phyloP scores from a whole-genome alignment of 2,329 filamentous ascomycete species.

The Colletotrichum chlorophyti region DNA sequence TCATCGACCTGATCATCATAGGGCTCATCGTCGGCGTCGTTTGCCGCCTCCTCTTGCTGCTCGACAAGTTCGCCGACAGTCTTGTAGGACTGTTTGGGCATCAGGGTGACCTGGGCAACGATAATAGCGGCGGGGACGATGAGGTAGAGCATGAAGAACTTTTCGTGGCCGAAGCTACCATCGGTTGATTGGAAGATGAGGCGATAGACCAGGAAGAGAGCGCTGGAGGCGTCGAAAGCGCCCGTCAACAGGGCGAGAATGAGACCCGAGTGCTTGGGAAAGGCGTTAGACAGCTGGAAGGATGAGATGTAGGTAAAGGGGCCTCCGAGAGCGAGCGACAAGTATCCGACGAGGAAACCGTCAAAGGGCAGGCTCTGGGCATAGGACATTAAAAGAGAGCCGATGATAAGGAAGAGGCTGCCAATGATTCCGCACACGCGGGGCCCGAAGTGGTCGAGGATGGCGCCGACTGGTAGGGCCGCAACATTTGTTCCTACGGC shows the following conservation, averaged over 20 bases:
- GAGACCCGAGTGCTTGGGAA: conserved; percentile 77
- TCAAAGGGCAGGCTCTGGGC: conserved; percentile 72
- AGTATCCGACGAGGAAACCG: conserved; percentile 75
- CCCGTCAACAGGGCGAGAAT: conserved; percentile 82
- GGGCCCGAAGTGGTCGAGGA: conserved; percentile 84
- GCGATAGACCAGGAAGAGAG: conserved; percentile 78
- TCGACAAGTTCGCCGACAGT: conserved; percentile 83
- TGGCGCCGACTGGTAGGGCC: conserved; percentile 83
- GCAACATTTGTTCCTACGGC: conserved; percentile 89
- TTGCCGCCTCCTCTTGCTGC: conserved; percentile 64
- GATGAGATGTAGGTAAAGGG: conserved; percentile 84
- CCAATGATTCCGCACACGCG: conserved; percentile 77
- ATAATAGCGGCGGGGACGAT: conserved; percentile 72
- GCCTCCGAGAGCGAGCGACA: conserved; percentile 79
- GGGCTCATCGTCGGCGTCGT: conserved; percentile 37
- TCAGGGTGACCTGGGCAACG: conserved; percentile 70
- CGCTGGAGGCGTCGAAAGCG: conserved; percentile 83
- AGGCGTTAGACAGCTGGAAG: conserved; percentile 85
- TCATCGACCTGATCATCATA: conserved; percentile 66
- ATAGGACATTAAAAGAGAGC: conserved; percentile 77
- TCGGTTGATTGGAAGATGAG: conserved; percentile 68
- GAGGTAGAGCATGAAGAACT: conserved; percentile 78
- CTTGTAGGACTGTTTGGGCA: conserved; percentile 82
- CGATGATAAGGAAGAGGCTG: conserved; percentile 70
- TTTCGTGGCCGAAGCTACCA: conserved; percentile 63